phyloP scores from a whole-genome alignment of 176 grass and related monocot species.

The Poa pratensis region DNA sequence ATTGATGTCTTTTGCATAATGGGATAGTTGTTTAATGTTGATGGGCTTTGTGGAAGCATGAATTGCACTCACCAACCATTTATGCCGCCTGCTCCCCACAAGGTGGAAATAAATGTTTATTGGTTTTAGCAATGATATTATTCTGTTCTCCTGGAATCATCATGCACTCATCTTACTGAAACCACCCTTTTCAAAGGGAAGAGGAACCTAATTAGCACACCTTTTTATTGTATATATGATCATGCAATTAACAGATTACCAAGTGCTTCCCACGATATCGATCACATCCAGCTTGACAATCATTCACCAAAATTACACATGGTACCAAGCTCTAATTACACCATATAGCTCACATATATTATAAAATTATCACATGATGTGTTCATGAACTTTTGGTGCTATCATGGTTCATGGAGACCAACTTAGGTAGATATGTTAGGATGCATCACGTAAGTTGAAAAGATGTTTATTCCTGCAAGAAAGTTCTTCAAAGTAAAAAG shows the following conservation, averaged over 20 bases:
- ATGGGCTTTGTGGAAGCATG: slow-evolving; percentile 44
- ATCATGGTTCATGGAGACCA: slow-evolving; percentile 47
- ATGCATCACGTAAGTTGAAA: slow-evolving; percentile 35
- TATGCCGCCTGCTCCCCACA: slow-evolving; percentile 47
- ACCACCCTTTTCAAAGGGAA: slow-evolving; percentile 20
- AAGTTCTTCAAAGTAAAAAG: slow-evolving; percentile 10
- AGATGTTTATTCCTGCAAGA: slow-evolving; percentile 27
- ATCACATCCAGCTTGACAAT: slow-evolving; percentile 32
- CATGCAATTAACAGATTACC: slow-evolving; percentile 21
- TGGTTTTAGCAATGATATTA: slow-evolving; percentile 12
- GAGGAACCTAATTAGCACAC: slow-evolving; percentile 16
- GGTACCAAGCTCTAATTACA: not conserved
- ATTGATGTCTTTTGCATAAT: not conserved
- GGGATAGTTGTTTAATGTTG: slow-evolving; percentile 43
- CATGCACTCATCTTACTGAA: slow-evolving; percentile 16
- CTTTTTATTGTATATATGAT: not conserved
- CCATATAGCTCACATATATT: not conserved
- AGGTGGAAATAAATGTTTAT: slow-evolving; percentile 46
- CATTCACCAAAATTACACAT: not conserved
- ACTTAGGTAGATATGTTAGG: slow-evolving; percentile 20
- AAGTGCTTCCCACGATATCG: slow-evolving; percentile 50
- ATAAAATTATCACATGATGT: slow-evolving; percentile 1
- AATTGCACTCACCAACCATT: slow-evolving; percentile 39
- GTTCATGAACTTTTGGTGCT: slow-evolving; percentile 33
- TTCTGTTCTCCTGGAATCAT: slow-evolving; percentile 28